A percentile compares a stretch with the other conserved stretches of the same genome.
phyloP scores from a whole-genome alignment of 495 filamentous ascomycete genomes.

The Podospora anserina region DNA sequence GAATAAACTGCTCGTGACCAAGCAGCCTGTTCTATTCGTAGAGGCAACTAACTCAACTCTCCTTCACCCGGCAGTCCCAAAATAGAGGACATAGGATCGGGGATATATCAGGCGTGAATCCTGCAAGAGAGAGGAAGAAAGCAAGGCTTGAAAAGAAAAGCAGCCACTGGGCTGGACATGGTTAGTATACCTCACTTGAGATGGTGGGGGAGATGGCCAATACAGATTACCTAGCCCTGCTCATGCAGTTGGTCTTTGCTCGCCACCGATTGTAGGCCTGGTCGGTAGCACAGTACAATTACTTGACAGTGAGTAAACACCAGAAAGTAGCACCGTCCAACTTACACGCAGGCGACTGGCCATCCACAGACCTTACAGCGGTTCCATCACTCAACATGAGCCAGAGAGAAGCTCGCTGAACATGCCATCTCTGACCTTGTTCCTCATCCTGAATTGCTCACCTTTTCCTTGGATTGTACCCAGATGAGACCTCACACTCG shows the following conservation, averaged over 20 bases:
- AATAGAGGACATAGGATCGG: constrained; percentile 12
- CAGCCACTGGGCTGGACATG: constrained; percentile 12
- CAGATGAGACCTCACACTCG: neutral
- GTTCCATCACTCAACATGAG: neutral
- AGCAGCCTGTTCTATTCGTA: neutral
- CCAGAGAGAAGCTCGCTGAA: neutral
- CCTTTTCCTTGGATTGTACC: neutral
- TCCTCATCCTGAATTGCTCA: neutral
- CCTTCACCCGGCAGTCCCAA: constrained; percentile 11
- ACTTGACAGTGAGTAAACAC: neutral
- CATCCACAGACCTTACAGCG: neutral
- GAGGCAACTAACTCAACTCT: constrained; percentile 17
- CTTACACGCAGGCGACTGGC: neutral
- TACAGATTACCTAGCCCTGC: constrained; percentile 4
- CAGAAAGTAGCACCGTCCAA: constrained; percentile 1
- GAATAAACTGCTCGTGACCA: constrained; percentile 4
- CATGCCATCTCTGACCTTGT: neutral
- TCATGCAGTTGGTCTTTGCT: constrained; percentile 23
- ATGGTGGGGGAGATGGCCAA: constrained; percentile 4
- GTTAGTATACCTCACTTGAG: constrained; percentile 7
- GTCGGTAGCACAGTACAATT: constrained; percentile 16
- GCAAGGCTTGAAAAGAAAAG: constrained; percentile 8
- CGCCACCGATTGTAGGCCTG: constrained; percentile 17
- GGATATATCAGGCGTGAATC: neutral
- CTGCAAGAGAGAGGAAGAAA: constrained; percentile 5